These are phyloP conservation scores for Rhizophagus clarus DNA, from an alignment of 192 early-diverging fungal genomes.

Conservation along the genomic window DNA sequence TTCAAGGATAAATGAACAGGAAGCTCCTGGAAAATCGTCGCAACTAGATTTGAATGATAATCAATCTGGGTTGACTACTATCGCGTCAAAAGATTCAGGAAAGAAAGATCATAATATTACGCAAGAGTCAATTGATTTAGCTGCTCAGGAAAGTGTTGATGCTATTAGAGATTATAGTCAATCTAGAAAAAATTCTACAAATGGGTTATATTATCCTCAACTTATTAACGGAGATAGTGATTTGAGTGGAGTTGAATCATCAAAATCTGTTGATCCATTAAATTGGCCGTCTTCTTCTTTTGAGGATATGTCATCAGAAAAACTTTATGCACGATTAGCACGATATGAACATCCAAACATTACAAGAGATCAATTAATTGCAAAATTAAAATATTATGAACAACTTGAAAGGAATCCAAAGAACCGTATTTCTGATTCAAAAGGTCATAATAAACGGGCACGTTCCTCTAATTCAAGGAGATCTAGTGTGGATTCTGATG, in stretches of 20 bases:
- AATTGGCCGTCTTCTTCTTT: background rate
- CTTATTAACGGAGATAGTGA: background rate
- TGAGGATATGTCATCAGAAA: constrained; percentile 3
- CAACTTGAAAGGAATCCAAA: background rate
- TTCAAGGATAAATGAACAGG: no score
- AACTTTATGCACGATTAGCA: background rate
- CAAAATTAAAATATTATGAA: background rate
- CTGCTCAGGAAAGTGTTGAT: no score
- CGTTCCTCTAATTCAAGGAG: background rate
- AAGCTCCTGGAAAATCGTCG: no score
- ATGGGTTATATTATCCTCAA: background rate
- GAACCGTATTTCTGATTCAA: background rate
- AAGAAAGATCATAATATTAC: no score
- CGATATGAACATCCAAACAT: constrained; percentile 1
- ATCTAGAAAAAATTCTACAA: background rate
- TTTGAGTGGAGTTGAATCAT: constrained; percentile 1
- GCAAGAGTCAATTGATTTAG: no score
- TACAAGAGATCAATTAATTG: constrained; percentile 7
- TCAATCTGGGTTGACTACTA: no score
- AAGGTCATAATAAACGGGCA: background rate
- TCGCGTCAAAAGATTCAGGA: no score
- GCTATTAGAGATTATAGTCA: background rate
- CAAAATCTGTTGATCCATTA: constrained; percentile 5
- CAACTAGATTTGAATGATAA: no score
- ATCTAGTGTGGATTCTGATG: constrained; percentile 11